Evolutionary conservation across 345 rosid species (phyloP).

Genomic region (Eucalyptus sideroxylon): DNA sequence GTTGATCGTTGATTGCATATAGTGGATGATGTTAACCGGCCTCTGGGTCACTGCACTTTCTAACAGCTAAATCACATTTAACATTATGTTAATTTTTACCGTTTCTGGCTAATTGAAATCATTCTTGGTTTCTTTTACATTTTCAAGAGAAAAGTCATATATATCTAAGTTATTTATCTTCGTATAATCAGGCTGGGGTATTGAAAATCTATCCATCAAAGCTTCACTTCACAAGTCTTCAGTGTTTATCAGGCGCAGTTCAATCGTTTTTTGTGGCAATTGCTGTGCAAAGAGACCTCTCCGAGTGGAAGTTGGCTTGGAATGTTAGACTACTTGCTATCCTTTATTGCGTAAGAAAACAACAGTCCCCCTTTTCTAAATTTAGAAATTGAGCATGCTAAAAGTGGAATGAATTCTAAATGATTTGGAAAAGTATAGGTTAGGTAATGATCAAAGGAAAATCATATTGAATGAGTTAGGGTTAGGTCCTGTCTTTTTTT

Average conservation of each 20-base stretch:
- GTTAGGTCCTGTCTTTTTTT: neutral
- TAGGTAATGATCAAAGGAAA: neutral
- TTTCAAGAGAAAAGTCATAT: neutral
- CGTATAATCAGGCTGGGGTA: conserved; percentile 25
- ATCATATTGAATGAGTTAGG: neutral
- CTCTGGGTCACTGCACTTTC: neutral
- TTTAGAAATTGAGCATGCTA: neutral
- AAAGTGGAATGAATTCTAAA: neutral
- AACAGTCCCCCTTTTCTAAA: neutral
- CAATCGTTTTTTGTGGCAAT: conserved; percentile 68
- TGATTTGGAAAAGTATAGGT: neutral
- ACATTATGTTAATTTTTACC: neutral
- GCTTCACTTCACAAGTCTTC: conserved; percentile 62
- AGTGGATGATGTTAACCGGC: neutral
- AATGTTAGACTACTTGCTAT: conserved; percentile 52
- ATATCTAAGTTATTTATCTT: neutral
- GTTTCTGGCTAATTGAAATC: neutral
- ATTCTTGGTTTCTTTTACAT: neutral
- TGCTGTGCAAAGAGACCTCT: conserved; percentile 51
- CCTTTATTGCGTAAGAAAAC: conserved; percentile 50
- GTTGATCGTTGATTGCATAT: neutral
- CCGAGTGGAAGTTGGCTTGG: conserved; percentile 71
- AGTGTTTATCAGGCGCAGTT: conserved; percentile 51
- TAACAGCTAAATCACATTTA: neutral
- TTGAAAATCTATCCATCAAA: conserved; percentile 65